Conservation (phyloP, 441 rosid species). For the Dalechampia spathulata region DNA sequence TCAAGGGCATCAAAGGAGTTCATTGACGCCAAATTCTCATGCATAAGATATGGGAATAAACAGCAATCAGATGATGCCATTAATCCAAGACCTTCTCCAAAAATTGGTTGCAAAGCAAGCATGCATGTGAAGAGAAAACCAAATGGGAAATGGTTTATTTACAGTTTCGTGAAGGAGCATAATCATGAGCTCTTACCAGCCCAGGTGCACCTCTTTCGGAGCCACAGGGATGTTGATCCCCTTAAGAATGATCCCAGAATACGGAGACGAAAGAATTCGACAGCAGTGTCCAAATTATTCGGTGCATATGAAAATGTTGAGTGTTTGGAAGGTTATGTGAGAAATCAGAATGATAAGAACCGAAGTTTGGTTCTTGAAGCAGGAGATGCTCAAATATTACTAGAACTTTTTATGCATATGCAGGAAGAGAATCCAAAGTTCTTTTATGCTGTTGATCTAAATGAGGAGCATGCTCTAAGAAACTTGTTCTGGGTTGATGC, state of each 20-base stretch:
- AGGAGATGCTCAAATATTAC: constrained; percentile 8
- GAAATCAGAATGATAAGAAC: constrained; percentile 1
- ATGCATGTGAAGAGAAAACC: constrained; percentile 11
- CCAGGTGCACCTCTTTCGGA: constrained; percentile 10
- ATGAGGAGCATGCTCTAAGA: constrained; percentile 6
- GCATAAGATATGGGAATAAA: constrained; percentile 10
- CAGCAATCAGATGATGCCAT: constrained; percentile 7
- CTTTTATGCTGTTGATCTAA: constrained; percentile 8
- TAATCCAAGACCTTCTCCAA: constrained; percentile 7
- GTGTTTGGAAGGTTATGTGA: not conserved
- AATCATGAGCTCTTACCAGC: constrained; percentile 14
- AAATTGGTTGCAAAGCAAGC: constrained; percentile 11
- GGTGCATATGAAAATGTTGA: constrained; percentile 7
- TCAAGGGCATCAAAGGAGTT: constrained; percentile 12
- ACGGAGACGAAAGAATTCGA: not conserved
- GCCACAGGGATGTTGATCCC: constrained; percentile 7
- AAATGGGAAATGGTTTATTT: constrained; percentile 6
- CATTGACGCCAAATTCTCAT: constrained; percentile 11
- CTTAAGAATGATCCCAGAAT: constrained; percentile 7
- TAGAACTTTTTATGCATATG: constrained; percentile 4
- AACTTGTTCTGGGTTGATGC: constrained; percentile 13
- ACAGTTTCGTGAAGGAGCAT: constrained; percentile 9
- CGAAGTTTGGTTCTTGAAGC: constrained; percentile 3
- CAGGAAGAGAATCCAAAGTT: constrained; percentile 8
- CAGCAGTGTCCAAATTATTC: constrained; percentile 1